Base-by-base conservation (phyloP, 2,329 filamentous ascomycete species). In the Decorospora gaudefroyi region DNA sequence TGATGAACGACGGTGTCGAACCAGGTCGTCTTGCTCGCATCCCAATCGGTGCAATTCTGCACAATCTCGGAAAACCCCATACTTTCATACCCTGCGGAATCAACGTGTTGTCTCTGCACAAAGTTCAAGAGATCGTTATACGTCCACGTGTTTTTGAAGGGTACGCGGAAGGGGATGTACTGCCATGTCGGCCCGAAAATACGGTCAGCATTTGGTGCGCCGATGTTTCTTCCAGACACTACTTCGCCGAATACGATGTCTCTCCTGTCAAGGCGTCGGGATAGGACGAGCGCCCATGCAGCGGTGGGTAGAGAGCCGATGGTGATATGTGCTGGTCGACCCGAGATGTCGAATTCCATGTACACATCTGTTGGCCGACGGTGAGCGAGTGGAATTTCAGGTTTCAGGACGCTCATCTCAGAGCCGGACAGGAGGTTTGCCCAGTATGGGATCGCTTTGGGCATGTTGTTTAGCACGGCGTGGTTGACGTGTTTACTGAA, bases 211-310 rank as follows among this genome's bases (percentile, higher is more conserved):
- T 74, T 74, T 11, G 76, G 71, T 1, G 83, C 72, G 42, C 78
- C 79, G 12, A 80, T 77, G 60, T 82, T 83, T 32, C 84, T 78
- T 0, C 85, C 84, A 46, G 78, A 83, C 28, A 84, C 82, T 1
- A 86, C 84, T 54, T 84, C 80, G 18, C 83, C 83, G 50, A 87
- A 87, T 6, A 82, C 76, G 25, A 87, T 79, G 57, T 87, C 83
- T 2, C 72, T 72, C 11, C 72, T 65, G 1, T 64, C 62, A 0
- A 80, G 74, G 8, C 79, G 76, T 4, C 77, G 78, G 1, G 84
- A 79, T 1, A 87, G 77, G 12, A 79, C 79, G 6, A 86, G 64
- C 0, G 83, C 81, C 84, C 84, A 87, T 0, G 82, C 82, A 1
- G 83, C 82, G 0, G 84, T 84, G n/a, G 83, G 83, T 0, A 87